These are phyloP conservation scores for Diversispora eburnea DNA, from an alignment of 192 early-diverging fungal species.

Conservation along the genomic window DNA sequence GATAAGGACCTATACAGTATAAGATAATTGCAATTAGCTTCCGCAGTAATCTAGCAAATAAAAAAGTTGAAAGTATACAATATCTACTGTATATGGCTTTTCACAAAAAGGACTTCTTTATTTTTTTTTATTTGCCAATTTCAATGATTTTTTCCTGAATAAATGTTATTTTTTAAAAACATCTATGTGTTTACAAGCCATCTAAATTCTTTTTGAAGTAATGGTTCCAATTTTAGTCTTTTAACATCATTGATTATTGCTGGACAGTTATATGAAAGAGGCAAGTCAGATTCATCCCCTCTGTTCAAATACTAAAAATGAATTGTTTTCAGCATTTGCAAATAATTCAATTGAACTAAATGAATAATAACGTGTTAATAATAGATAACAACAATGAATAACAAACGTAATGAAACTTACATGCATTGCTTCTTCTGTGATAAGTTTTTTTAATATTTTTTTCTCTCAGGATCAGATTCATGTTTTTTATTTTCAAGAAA, in stretches of 20 bases:
- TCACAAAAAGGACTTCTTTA: conserved; percentile 18
- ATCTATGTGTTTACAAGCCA: conserved; percentile 17
- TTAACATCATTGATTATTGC: conserved; percentile 24
- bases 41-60: conserved; percentile 26
- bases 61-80: conserved; percentile 28
- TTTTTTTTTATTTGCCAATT: conserved; percentile 19
- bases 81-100: conserved; percentile 26
- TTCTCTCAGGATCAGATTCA: conserved; percentile 5
- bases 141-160: conserved; percentile 23
- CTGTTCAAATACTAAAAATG: neutral
- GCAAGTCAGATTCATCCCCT: neutral
- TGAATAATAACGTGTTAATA: conserved; percentile 20
- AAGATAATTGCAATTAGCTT: conserved; percentile 31
- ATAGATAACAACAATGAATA: conserved; percentile 7
- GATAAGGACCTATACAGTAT: conserved; percentile 28
- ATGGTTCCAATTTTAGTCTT: conserved; percentile 18
- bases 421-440: conserved; percentile 17
- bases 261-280: conserved; percentile 17
- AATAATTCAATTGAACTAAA: conserved; percentile 9
- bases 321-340: conserved; percentile 15
- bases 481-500: conserved; percentile 7
- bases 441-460: neutral
- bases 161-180: conserved; percentile 22
- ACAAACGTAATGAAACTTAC: conserved; percentile 20
- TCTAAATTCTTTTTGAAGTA: conserved; percentile 24